Evolutionary conservation across 208 protist species (phyloP).

Genomic region (Lotmaria passim): DNA sequence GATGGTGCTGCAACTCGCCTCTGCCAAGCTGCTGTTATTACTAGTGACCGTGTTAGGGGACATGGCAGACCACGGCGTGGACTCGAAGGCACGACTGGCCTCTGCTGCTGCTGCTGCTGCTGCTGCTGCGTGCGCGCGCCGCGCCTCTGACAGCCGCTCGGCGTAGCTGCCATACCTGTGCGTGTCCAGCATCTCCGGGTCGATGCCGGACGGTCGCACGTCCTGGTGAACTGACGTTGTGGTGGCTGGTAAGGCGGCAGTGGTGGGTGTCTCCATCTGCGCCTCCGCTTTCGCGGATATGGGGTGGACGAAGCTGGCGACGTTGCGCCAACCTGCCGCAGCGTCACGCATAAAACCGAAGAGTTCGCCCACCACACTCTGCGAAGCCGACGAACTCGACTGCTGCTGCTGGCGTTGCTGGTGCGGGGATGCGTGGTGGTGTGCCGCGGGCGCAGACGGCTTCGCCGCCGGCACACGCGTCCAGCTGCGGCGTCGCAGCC

Average conservation of each 20-base stretch:
- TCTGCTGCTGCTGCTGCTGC: neutral
- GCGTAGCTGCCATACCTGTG: conserved; percentile 9
- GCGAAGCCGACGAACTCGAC: neutral
- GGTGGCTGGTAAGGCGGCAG: neutral
- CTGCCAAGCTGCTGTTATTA: conserved; percentile 11
- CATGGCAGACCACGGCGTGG: conserved; percentile 17
- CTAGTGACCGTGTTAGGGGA: conserved; percentile 2
- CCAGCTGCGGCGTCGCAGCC: conserved; percentile 17
- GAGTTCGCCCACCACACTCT: conserved; percentile 3
- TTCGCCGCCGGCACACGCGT: neutral
- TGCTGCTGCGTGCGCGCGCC: conserved; percentile 2
- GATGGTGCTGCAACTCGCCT: conserved; percentile 8
- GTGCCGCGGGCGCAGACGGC: neutral
- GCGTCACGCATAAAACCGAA: conserved; percentile 10
- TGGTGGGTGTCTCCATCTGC: conserved; percentile 9
- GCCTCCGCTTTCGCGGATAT: conserved; percentile 4
- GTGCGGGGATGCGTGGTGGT: neutral
- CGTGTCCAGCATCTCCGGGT: neutral
- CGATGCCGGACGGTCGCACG: conserved; percentile 25
- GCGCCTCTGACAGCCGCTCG: conserved; percentile 21
- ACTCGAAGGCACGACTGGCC: neutral
- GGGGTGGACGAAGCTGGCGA: neutral
- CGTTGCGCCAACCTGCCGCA: conserved; percentile 1
- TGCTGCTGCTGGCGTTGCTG: conserved; percentile 7
- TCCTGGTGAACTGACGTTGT: conserved; percentile 9